Conservation (phyloP, 164 flowering plant genomes). For the Macadamia tetraphylla region DNA sequence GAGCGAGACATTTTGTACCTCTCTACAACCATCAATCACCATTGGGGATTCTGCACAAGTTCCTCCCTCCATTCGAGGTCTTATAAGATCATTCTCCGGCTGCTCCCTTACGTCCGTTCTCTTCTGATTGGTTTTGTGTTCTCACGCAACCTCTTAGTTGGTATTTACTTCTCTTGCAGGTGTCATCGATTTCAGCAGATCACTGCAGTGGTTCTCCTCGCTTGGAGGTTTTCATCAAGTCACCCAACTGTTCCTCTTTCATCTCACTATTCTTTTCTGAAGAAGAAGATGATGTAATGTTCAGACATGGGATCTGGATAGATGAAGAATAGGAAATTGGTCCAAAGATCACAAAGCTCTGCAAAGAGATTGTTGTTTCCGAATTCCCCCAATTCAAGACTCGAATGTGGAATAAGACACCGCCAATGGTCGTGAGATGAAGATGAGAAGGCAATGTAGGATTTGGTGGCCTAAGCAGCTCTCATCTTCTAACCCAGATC, state of each 20-base stretch:
- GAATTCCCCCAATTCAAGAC: too few relatives aligned
- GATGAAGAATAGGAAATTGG: too few relatives aligned
- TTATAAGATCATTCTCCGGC: background rate
- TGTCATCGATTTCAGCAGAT: background rate
- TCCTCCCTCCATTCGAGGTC: background rate
- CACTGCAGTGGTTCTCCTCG: background rate
- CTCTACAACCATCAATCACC: background rate
- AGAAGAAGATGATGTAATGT: too few relatives aligned
- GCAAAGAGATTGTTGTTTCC: too few relatives aligned
- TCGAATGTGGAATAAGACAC: background rate
- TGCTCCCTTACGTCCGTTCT: background rate
- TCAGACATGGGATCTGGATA: too few relatives aligned
- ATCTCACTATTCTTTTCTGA: too few relatives aligned
- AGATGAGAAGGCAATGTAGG: constrained; percentile 50
- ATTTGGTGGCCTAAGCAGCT: constrained; percentile 81
- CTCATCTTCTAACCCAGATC: constrained; percentile 12
- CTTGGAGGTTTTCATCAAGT: background rate
- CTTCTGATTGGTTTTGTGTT: background rate
- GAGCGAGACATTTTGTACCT: background rate
- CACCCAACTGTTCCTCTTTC: background rate
- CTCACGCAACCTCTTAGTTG: background rate
- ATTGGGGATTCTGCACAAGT: background rate
- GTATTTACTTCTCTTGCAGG: background rate
- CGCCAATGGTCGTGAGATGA: constrained; percentile 5
- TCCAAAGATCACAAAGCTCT: too few relatives aligned